Conservation (phyloP, 2,329 filamentous ascomycete genomes). For the Mariannaea sp. region DNA sequence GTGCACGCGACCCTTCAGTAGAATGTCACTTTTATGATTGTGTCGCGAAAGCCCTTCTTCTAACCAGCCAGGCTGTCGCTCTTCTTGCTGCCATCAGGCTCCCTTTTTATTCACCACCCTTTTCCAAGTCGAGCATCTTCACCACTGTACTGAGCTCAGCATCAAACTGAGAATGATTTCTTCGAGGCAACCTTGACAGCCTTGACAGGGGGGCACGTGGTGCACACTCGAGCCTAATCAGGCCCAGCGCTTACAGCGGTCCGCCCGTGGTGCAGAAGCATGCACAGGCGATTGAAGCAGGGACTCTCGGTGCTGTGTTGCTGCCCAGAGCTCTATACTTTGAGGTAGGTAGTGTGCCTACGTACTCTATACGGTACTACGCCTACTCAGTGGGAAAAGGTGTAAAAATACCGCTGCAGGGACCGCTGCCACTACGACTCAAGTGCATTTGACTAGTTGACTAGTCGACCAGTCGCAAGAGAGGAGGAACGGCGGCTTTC, state of each 20-base stretch:
- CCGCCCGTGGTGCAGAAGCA: too few species aligned
- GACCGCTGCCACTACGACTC: neutral
- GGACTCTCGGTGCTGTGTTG: too few species aligned
- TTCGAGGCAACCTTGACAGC: slow-evolving; percentile 1
- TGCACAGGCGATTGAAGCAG: too few species aligned
- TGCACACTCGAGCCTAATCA: neutral
- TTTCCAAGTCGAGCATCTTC: slow-evolving; percentile 1
- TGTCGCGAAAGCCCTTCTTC: too few species aligned
- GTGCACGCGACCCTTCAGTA: neutral
- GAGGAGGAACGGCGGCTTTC: neutral
- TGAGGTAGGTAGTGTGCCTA: too few species aligned
- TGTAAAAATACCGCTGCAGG: neutral
- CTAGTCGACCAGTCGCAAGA: too few species aligned
- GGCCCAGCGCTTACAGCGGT: neutral
- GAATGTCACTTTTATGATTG: neutral
- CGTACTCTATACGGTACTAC: too few species aligned
- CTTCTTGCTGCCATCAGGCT: slow-evolving; percentile 1
- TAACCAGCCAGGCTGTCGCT: neutral
- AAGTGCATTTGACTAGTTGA: too few species aligned
- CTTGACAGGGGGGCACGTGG: slow-evolving; percentile 12
- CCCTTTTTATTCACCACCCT: neutral
- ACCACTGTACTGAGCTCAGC: neutral
- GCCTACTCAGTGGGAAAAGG: too few species aligned
- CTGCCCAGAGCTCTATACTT: too few species aligned
- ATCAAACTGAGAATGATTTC: neutral